Evolutionary conservation across 169 alveolate genomes (phyloP).

Genomic region (Theileria equi): DNA sequence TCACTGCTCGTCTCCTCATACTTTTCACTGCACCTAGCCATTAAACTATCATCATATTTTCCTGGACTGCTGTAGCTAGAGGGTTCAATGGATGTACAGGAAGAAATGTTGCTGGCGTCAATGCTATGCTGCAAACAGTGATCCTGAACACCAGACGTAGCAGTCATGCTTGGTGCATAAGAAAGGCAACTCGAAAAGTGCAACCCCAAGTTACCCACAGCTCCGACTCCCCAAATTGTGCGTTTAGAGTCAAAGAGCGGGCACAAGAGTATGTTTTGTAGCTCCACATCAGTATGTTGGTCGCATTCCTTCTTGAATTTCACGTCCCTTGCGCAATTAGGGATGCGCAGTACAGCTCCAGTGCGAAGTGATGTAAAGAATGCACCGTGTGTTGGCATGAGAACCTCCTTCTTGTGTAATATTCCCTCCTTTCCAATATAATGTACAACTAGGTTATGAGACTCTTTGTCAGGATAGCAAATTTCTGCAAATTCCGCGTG

Average conservation of each 20-base stretch:
- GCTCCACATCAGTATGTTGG: conserved; percentile 46
- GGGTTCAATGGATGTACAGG: no score
- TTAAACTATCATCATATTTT: no score
- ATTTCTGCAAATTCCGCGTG: conserved; percentile 43
- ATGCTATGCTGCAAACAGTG: no score
- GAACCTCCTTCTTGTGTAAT: conserved; percentile 46
- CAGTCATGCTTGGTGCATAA: no score
- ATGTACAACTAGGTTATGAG: conserved; percentile 28
- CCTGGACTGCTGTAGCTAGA: no score
- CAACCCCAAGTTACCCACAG: conserved; percentile 35
- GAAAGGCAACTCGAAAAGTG: no score
- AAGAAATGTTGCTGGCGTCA: no score
- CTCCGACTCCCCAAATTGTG: conserved; percentile 57
- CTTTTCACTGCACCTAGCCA: no score
- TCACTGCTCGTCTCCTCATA: no score
- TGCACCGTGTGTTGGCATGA: conserved; percentile 13
- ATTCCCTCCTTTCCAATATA: conserved; percentile 50
- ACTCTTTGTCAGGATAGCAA: conserved; percentile 53
- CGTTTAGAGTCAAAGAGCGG: conserved; percentile 43
- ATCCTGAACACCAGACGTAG: no score
- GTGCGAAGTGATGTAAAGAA: conserved; percentile 14
- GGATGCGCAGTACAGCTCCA: conserved; percentile 29
- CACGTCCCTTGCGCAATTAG: conserved; percentile 9
- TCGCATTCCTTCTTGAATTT: conserved; percentile 14
- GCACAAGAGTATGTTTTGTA: conserved; percentile 32